These are phyloP conservation scores for Meyerozyma guilliermondii DNA, from an alignment of 1,139 yeast species.

Conservation along the genomic window DNA sequence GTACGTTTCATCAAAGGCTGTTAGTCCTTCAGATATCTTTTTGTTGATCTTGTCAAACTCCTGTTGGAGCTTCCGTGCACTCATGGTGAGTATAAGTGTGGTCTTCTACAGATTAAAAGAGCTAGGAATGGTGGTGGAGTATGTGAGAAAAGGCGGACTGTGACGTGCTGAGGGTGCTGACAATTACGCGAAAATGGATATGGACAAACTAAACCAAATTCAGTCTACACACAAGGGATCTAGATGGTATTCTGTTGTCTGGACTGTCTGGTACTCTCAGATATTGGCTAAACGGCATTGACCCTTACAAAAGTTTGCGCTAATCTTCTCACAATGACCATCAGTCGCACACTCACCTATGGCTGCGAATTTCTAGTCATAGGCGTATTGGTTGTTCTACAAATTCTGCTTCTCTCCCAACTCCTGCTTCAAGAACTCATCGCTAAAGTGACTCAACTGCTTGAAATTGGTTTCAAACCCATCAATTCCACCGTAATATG, in stretches of 20 bases:
- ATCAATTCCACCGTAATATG: constrained; percentile 81
- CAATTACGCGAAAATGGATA: background rate
- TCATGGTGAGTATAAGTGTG: constrained; percentile 20
- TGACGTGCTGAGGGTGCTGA: background rate
- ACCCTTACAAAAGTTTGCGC: too few species aligned
- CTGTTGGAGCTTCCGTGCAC: constrained; percentile 47
- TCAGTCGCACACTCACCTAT: background rate
- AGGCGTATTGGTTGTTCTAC: too few species aligned
- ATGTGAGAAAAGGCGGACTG: background rate
- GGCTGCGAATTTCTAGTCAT: background rate
- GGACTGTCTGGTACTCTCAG: too few species aligned
- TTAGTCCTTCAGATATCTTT: constrained; percentile 90
- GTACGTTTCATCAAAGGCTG: constrained; percentile 79
- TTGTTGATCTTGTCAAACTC: constrained; percentile 96
- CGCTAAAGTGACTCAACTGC: constrained; percentile 71
- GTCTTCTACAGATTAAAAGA: background rate
- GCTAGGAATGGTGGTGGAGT: background rate
- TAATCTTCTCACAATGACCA: too few species aligned
- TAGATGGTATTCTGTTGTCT: too few species aligned
- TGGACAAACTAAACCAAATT: too few species aligned
- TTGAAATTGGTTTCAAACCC: constrained; percentile 78
- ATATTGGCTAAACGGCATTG: too few species aligned
- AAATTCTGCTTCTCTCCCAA: constrained; percentile 9
- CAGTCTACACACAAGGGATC: too few species aligned
- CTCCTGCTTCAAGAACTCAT: constrained; percentile 55